phyloP scores from a whole-genome alignment of 2,329 filamentous ascomycete species.

The Colletotrichum navitas region DNA sequence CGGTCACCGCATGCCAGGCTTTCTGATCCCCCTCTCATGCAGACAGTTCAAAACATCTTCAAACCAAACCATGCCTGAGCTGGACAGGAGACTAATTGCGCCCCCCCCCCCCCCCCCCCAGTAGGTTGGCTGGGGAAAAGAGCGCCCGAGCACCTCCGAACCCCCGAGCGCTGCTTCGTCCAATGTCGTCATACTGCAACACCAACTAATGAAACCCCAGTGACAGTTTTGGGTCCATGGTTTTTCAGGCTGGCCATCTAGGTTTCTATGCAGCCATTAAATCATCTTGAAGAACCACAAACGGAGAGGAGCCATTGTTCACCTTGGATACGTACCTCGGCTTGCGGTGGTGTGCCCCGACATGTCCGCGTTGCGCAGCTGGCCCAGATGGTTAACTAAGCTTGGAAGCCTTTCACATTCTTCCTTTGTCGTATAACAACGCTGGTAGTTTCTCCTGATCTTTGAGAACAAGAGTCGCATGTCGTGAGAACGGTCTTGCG shows the following conservation, averaged over 20 bases:
- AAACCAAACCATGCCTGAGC: not conserved
- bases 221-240: not conserved
- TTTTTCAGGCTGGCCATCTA: not conserved
- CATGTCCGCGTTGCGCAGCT: not conserved
- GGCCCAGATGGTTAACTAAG: not conserved
- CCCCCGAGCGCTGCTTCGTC: conserved; percentile 20
- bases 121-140: not conserved
- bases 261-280: conserved; percentile 5
- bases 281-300: conserved; percentile 3
- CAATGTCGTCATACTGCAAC: conserved; percentile 29
- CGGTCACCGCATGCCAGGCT: not conserved
- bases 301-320: not conserved
- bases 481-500: conserved; percentile 3
- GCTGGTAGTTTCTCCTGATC: not conserved
- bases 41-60: not conserved
- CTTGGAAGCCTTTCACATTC: not conserved
- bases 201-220: not conserved
- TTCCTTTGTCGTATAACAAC: not conserved
- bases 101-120: too few relatives aligned
- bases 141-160: conserved; percentile 25
- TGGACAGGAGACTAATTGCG: not conserved
- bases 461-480: not conserved
- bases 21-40: not conserved
- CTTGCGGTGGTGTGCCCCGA: not conserved
- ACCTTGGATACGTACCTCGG: not conserved